phyloP scores from a whole-genome alignment of 306 rosid genomes.

The Carpinus fangiana region DNA sequence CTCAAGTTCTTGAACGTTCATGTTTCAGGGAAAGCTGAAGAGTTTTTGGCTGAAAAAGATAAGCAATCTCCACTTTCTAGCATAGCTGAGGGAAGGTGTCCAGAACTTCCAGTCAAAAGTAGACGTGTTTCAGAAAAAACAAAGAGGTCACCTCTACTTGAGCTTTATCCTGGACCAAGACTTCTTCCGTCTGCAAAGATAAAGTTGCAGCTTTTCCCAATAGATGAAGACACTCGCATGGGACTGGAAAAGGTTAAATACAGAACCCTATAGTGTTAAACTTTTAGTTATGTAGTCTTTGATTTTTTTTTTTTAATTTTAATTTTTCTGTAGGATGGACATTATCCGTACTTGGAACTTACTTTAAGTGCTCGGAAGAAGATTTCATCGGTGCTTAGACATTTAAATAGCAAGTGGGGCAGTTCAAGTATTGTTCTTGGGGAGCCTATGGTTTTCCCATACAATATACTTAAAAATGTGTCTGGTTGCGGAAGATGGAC shows the following conservation, averaged over 20 bases:
- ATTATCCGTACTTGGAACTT: conserved; percentile 80
- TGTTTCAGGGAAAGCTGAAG: conserved; percentile 34
- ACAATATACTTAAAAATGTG: conserved; percentile 30
- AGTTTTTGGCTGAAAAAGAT: conserved; percentile 34
- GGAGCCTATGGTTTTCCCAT: conserved; percentile 67
- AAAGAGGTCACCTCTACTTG: conserved; percentile 22
- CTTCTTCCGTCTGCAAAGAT: conserved; percentile 58
- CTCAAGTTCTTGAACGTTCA: conserved; percentile 4
- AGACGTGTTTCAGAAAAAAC: conserved; percentile 21
- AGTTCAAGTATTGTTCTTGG: conserved; percentile 59
- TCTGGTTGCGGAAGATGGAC: conserved; percentile 67
- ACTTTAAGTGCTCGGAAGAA: conserved; percentile 68
- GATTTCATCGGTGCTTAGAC: conserved; percentile 79
- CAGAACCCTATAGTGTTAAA: conserved; percentile 29
- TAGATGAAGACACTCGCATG: conserved; percentile 55
- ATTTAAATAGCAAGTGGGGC: conserved; percentile 80
- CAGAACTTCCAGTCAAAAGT: conserved; percentile 18
- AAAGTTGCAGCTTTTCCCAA: conserved; percentile 80
- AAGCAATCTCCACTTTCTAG: conserved; percentile 25
- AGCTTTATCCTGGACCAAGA: conserved; percentile 34
- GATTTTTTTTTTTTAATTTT: conserved; percentile 15
- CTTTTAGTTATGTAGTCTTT: conserved; percentile 22
- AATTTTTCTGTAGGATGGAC: conserved; percentile 59
- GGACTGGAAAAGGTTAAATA: conserved; percentile 70
- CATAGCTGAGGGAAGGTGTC: conserved; percentile 25